Conservation (phyloP, 2,329 filamentous ascomycete species). For the Calonectria honghensis region DNA sequence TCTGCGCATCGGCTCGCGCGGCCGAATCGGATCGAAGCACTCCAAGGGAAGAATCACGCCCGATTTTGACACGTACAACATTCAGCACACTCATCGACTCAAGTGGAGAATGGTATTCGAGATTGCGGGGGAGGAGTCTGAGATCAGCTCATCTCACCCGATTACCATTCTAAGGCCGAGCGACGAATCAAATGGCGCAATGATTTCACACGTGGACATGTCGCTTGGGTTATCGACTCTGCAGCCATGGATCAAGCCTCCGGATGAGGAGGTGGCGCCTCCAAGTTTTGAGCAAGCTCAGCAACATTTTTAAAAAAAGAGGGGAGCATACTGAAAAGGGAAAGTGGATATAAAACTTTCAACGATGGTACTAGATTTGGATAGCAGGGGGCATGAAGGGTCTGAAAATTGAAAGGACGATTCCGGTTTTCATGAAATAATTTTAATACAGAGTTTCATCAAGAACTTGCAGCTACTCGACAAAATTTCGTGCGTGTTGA, state of each 20-base stretch:
- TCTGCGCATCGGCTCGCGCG: conserved; percentile 20
- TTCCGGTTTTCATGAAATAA: background rate
- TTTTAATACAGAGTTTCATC: background rate
- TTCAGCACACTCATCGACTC: conserved; percentile 49
- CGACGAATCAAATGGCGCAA: conserved; percentile 1
- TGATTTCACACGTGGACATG: background rate
- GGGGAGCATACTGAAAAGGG: background rate
- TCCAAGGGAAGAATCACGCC: conserved; percentile 35
- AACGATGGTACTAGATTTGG: background rate
- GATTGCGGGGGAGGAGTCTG: background rate
- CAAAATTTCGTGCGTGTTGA: background rate
- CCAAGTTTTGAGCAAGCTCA: conserved; percentile 29
- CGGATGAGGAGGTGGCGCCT: conserved; percentile 17
- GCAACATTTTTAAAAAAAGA: background rate
- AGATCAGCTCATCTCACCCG: background rate
- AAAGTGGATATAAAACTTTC: background rate
- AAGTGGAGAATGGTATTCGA: conserved; percentile 41
- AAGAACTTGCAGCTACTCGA: background rate
- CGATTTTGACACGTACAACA: conserved; percentile 54
- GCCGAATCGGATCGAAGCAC: background rate
- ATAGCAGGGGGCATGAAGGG: background rate
- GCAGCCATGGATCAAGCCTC: conserved; percentile 25
- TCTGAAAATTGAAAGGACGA: background rate
- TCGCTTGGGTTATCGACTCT: background rate
- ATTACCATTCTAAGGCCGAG: conserved; percentile 30